Percentiles rank a stretch among this genome's conserved stretches.
Conservation (phyloP, 2,329 filamentous ascomycete species). For the Paraconiothyrium brasiliense region DNA sequence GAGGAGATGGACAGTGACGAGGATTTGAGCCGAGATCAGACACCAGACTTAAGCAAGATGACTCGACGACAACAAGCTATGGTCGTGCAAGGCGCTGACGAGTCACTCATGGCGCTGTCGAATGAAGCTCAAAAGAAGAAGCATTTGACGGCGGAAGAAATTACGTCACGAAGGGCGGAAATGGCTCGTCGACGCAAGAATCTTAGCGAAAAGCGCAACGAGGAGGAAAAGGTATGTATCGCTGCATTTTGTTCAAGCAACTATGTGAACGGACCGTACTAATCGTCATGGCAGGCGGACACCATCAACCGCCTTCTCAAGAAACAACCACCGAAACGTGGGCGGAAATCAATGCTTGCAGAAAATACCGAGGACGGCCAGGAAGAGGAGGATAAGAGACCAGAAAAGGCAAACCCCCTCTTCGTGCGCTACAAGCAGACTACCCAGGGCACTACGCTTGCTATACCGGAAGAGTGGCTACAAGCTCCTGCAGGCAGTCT, state of each 20-base stretch:
- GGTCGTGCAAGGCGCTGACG: conserved; percentile 62
- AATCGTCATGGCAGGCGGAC: conserved; percentile 73
- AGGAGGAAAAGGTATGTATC: conserved; percentile 73
- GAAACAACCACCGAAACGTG: conserved; percentile 79
- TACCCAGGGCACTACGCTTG: conserved; percentile 67
- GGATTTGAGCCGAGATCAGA: conserved; percentile 64
- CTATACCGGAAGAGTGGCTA: conserved; percentile 74
- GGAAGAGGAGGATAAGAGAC: conserved; percentile 56
- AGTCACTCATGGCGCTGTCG: conserved; percentile 60
- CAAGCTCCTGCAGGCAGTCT: conserved; percentile 68
- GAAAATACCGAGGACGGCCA: conserved; percentile 59
- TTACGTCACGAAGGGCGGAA: conserved; percentile 76
- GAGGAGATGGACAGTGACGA: conserved; percentile 61
- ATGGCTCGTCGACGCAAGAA: conserved; percentile 80
- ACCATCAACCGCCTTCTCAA: conserved; percentile 91
- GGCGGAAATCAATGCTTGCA: conserved; percentile 55
- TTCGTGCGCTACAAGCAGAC: conserved; percentile 77
- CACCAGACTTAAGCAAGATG: conserved; percentile 71
- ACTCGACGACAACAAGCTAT: conserved; percentile 74
- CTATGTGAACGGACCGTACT: conserved; percentile 14
- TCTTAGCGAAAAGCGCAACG: conserved; percentile 78
- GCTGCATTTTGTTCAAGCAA: background rate
- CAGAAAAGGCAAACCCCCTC: conserved; percentile 64
- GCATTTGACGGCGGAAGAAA: conserved; percentile 76
- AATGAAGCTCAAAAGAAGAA: conserved; percentile 78